Evolutionary conservation across 495 filamentous ascomycete species (phyloP), one percentile per base, ranked within the genome.

Genomic region (Extremus antarcticus): DNA sequence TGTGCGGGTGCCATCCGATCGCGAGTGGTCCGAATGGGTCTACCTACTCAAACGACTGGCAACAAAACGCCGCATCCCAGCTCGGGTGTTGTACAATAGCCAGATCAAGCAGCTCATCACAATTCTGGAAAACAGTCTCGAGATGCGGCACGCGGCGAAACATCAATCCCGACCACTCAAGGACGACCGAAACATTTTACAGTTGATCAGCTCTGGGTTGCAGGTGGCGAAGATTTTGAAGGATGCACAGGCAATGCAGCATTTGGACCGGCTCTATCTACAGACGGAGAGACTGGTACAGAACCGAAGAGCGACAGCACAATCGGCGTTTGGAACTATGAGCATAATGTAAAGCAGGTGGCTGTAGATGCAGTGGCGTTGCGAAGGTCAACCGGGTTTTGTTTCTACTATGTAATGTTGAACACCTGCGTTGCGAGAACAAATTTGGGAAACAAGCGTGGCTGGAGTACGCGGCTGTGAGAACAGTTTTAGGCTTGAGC

Each of bases 21-120:
- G 87, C 56, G 88, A 90, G 69, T 94, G 88, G 87, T 90, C 86
- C 60, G 88, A 94, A 66, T 94, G 88, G 88, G 87, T 90, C 29
- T 88, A 89, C 70, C 78, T 94, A 53, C 75, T 94, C 55, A 91
- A 90, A 71, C 78, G 87, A 38, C 75, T 94, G 55, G 87, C 88
- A 32, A 91, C 87, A 32, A 90, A 90, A 70, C 76, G 88, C 24
- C 80, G 87, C 43, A 91, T 94, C 59, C 88, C 88, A 17, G 83
- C 87, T 19, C 74, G 86, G 50, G 83, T 90, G 13, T 72, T 94
- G 35, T 90, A 94, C 71, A 87, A 90, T 68, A 83, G 86, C 57
- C 87, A 91, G 69, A 94, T 94, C 53, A 64, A 64, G 51, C 62
- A 64, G 29, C 50, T 64, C 22, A 64, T 61, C 50, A 61, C 62